Conservation (phyloP, 768 basidiomycete genomes). For the Auricularia cornea region DNA sequence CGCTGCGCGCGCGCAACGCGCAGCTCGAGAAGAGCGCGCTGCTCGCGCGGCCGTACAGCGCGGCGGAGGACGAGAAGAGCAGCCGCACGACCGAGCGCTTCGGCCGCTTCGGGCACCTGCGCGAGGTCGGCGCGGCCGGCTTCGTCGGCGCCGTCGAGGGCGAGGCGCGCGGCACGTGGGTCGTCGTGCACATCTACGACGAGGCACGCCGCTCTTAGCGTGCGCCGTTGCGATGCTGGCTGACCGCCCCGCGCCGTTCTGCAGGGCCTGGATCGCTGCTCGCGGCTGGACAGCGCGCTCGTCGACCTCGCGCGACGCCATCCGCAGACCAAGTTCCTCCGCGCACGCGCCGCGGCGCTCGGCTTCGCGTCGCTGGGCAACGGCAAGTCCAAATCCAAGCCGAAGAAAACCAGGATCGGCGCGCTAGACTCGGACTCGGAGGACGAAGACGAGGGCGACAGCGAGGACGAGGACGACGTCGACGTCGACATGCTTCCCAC, state of each 20-base stretch:
- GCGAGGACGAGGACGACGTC: conserved; percentile 46
- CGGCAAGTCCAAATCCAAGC: conserved; percentile 17
- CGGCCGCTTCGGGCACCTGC: conserved; percentile 65
- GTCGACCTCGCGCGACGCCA: conserved; percentile 59
- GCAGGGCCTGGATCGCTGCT: conserved; percentile 71
- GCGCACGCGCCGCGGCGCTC: conserved; percentile 64
- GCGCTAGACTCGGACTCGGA: conserved; percentile 20
- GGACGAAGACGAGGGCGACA: conserved; percentile 25
- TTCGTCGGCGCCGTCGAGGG: conserved; percentile 69
- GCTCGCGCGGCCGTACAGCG: conserved; percentile 53
- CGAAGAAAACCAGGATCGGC: conserved; percentile 40
- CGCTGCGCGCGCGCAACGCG: conserved; percentile 43
- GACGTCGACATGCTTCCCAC: conserved; percentile 78
- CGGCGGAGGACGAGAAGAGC: conserved; percentile 18
- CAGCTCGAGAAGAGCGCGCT: conserved; percentile 59
- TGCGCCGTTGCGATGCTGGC: too few species aligned
- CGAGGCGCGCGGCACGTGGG: conserved; percentile 63
- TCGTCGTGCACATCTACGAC: conserved; percentile 81
- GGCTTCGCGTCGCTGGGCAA: conserved; percentile 47
- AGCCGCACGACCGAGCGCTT: conserved; percentile 31
- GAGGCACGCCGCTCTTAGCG: too few species aligned
- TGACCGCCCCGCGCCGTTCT: too few species aligned
- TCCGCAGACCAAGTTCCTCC: conserved; percentile 72
- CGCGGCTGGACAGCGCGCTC: conserved; percentile 57
- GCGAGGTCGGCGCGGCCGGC: conserved; percentile 69